Evolutionary conservation across 2,329 filamentous ascomycete genomes (phyloP).

Genomic region (Huntiella omanensis): DNA sequence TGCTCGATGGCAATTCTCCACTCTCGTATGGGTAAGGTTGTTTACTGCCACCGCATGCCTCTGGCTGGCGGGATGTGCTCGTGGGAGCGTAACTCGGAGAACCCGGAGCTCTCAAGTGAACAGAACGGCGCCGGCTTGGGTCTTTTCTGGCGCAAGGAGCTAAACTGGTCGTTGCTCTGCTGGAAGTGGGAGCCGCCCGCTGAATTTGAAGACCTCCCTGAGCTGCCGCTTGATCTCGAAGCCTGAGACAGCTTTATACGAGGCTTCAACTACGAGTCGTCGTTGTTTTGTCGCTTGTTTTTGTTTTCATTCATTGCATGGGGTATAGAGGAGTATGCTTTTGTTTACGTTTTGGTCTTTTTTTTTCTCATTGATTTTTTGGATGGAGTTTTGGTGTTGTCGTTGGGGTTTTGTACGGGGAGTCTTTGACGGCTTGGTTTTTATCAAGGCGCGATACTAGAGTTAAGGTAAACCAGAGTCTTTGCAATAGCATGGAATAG

Average conservation of each 20-base stretch:
- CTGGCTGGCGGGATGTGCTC: slow-evolving; percentile 68
- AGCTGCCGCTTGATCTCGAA: slow-evolving; percentile 9
- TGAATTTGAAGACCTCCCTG: slow-evolving; percentile 18
- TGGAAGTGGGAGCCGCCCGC: slow-evolving; percentile 51
- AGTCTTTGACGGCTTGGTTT: too few relatives aligned
- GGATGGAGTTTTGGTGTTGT: neutral
- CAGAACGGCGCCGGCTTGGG: slow-evolving; percentile 42
- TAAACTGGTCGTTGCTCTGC: slow-evolving; percentile 71
- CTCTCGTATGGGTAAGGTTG: slow-evolving; percentile 71
- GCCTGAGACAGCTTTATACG: slow-evolving; percentile 11
- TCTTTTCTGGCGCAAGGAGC: slow-evolving; percentile 53
- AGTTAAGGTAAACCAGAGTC: too few relatives aligned
- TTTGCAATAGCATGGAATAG: too few relatives aligned
- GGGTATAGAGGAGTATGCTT: neutral
- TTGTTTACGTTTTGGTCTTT: neutral
- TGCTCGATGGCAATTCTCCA: slow-evolving; percentile 94
- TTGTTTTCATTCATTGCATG: neutral
- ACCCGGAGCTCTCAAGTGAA: slow-evolving; percentile 20
- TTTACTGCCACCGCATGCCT: slow-evolving; percentile 65
- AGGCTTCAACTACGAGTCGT: neutral
- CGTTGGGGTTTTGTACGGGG: neutral
- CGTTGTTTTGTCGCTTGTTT: neutral
- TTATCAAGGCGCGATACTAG: too few relatives aligned
- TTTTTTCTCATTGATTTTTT: neutral
- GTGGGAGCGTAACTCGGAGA: slow-evolving; percentile 41